phyloP scores from a whole-genome alignment of 805 yeast species.

The Starmerella apis region DNA sequence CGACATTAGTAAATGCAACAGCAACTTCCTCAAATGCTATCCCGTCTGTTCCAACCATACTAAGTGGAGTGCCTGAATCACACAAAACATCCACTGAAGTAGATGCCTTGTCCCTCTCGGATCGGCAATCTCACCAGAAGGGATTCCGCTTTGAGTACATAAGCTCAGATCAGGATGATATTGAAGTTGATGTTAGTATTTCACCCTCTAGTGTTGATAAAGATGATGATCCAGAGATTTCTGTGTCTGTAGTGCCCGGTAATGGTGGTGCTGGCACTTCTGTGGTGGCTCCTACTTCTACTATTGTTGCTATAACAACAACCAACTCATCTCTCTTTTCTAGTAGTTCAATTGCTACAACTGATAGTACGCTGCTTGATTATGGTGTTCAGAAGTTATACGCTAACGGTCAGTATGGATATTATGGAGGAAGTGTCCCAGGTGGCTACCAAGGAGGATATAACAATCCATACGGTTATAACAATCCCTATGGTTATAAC shows the following conservation, averaged over 20 bases:
- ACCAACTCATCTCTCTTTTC: not conserved
- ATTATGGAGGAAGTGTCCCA: not conserved
- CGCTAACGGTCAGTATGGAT: too few relatives aligned
- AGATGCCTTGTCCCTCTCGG: not conserved
- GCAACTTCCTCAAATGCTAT: not conserved
- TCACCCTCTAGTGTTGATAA: slow-evolving; percentile 9
- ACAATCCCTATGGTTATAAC: not conserved
- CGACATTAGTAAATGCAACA: not conserved
- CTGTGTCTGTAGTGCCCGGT: not conserved
- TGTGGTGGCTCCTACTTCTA: not conserved
- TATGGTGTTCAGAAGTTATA: not conserved
- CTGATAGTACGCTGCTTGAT: not conserved
- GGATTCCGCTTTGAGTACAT: slow-evolving; percentile 17
- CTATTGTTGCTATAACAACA: not conserved
- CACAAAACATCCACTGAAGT: not conserved
- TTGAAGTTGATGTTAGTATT: slow-evolving; percentile 21
- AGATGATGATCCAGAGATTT: not conserved
- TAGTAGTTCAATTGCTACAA: not conserved
- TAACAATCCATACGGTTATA: not conserved
- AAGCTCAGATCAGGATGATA: slow-evolving; percentile 21
- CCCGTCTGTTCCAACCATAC: not conserved
- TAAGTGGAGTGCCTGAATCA: not conserved
- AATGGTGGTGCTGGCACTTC: not conserved
- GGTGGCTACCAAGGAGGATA: not conserved
- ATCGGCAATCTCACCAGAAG: slow-evolving; percentile 12